phyloP scores from a whole-genome alignment of 176 grass and related monocot species.

The Typha latifolia region DNA sequence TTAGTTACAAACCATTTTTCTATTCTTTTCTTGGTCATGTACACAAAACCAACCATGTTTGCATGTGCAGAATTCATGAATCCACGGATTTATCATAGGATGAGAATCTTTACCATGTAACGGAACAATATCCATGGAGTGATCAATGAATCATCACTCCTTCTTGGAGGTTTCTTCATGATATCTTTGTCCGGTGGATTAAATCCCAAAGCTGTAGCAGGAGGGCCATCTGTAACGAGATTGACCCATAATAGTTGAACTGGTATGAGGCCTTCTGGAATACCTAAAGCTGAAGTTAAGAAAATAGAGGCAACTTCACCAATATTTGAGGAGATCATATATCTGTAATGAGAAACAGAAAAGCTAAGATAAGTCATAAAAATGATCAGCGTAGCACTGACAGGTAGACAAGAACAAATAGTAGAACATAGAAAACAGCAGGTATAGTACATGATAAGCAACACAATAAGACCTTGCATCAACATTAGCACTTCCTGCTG shows the following conservation, averaged over 20 bases:
- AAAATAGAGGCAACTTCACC: constrained; percentile 32
- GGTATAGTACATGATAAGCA: no score
- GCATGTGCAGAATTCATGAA: no score
- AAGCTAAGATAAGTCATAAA: not conserved
- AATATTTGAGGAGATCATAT: constrained; percentile 29
- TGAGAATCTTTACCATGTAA: constrained; percentile 17
- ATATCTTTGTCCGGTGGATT: constrained; percentile 29
- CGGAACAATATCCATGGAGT: constrained; percentile 32
- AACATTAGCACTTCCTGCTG: no score
- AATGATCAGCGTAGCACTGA: not conserved
- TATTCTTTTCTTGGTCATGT: no score
- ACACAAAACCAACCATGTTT: no score
- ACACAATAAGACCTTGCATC: no score
- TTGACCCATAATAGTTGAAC: constrained; percentile 39
- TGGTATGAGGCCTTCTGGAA: constrained; percentile 33
- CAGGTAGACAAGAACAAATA: no score
- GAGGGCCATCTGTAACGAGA: constrained; percentile 27
- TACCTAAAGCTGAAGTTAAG: constrained; percentile 30
- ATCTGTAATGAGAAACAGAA: constrained; percentile 2
- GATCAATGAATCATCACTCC: constrained; percentile 30
- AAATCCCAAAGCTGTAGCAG: constrained; percentile 29
- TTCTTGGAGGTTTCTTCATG: constrained; percentile 31
- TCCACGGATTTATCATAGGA: not conserved
- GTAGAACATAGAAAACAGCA: no score
- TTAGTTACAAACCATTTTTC: no score